A percentile compares a stretch with the other conserved stretches of the same genome.
phyloP scores from a whole-genome alignment of 768 basidiomycete genomes.

The Tylopilus rubrobrunneus region DNA sequence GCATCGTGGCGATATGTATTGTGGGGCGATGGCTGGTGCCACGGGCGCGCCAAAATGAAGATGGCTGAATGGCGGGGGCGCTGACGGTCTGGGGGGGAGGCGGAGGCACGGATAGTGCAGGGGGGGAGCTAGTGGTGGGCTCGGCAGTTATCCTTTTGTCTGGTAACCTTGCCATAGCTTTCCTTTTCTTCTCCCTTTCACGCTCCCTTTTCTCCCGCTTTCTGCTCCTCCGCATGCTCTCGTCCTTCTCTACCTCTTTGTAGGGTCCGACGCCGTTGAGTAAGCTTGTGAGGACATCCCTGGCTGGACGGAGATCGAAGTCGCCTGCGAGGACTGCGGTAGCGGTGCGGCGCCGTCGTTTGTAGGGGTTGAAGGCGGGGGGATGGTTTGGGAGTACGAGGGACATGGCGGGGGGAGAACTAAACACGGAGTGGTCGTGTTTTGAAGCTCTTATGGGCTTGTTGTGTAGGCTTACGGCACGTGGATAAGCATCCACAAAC shows the following conservation, averaged over 20 bases:
- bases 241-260: constrained; percentile 58
- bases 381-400: constrained; percentile 15
- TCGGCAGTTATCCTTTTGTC: constrained; percentile 31
- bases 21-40: constrained; percentile 43
- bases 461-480: constrained; percentile 35
- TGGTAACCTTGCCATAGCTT: constrained; percentile 31
- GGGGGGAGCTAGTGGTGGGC: constrained; percentile 11
- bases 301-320: constrained; percentile 62
- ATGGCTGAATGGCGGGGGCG: constrained; percentile 33
- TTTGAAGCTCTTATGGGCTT: constrained; percentile 31
- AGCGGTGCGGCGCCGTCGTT: constrained; percentile 55
- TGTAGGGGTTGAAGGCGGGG: constrained; percentile 22
- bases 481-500: constrained; percentile 35
- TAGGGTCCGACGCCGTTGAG: constrained; percentile 73
- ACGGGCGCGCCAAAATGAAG: constrained; percentile 64
- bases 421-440: constrained; percentile 29
- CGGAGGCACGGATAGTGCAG: constrained; percentile 14
- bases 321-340: constrained; percentile 72
- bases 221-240: constrained; percentile 50
- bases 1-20: constrained; percentile 66
- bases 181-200: constrained; percentile 47
- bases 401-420: constrained; percentile 19
- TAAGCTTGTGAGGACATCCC: constrained; percentile 77
- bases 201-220: constrained; percentile 48
- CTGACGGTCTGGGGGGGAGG: constrained; percentile 25